Evolutionary conservation across 345 rosid genomes (phyloP), one percentile per base, ranked within the genome.

Genomic region (Theobroma cacao): DNA sequence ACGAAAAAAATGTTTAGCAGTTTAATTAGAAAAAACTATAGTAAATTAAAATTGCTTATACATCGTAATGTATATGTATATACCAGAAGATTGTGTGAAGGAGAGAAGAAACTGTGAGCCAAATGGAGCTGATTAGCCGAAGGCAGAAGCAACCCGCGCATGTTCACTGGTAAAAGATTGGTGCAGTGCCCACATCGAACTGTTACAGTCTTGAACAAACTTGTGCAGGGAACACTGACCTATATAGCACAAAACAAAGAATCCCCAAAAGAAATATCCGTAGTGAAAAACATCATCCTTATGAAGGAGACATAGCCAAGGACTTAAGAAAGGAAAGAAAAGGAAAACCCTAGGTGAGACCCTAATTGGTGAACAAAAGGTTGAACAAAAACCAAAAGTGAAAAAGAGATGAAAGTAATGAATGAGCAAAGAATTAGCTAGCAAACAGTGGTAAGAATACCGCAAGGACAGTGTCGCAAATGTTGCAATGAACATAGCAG

Each of bases 151-250:
- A 85, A 75, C 30, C 86, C 86, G 0, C 89, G 83, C 89, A 87
- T 84, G 82, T 77, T 87, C 41, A 83, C 87, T 3, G 90, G 85
- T 77, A 88, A 58, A 34, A 87, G 90, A 65, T 84, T 85, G 79
- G 86, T 79, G 85, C 91, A 88, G 82, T 88, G 91, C 6, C 90
- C 91, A 36, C 90, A 88, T 77, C 88, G 87, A 75, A 88, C 88
- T 0, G 90, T 84, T 13, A 88, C 91, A 38, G 88, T 88, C 80
- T 84, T 88, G 86, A 82, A 83, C 75, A 88, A 75, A 78, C 90
- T 88, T 20, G 87, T 67, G 87, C 86, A 82, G 56, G 91, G 91
- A 43, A 88, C 90, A 76, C 91, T 88, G 75, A 86, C 91, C 91
- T 88, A 53, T 43, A 59, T 31, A 30, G 36, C 24, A 33, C 14